These are phyloP conservation scores for Ogataea pignaliae DNA, from an alignment of 805 yeast species.

Conservation along the genomic window DNA sequence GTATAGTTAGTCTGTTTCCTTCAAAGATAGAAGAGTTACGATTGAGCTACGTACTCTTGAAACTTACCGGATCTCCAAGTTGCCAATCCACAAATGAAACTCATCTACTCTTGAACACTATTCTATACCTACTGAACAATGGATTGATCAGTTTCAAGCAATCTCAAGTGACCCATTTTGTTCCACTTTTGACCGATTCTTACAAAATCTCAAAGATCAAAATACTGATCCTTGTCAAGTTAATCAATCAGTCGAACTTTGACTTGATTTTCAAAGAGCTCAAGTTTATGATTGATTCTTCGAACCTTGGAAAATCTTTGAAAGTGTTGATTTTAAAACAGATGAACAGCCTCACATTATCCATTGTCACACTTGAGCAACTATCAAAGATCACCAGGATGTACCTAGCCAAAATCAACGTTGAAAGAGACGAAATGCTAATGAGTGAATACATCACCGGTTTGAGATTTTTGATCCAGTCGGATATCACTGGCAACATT, in stretches of 20 bases:
- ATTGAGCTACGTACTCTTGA: conserved; percentile 47
- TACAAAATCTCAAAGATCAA: conserved; percentile 44
- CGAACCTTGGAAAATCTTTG: conserved; percentile 15
- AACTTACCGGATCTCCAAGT: conserved; percentile 10
- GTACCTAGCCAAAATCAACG: conserved; percentile 43
- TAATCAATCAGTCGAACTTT: conserved; percentile 53
- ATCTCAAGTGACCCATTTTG: conserved; percentile 43
- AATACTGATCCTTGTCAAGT: conserved; percentile 53
- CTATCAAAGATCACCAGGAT: conserved; percentile 55
- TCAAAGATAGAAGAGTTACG: conserved; percentile 45
- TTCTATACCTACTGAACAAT: conserved; percentile 25
- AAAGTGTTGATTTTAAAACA: conserved; percentile 52
- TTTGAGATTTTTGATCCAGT: conserved; percentile 67
- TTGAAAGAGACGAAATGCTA: conserved; percentile 27
- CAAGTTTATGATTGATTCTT: conserved; percentile 45
- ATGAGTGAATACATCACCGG: conserved; percentile 68
- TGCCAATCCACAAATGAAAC: conserved; percentile 6
- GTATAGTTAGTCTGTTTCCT: conserved; percentile 55
- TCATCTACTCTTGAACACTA: conserved; percentile 11
- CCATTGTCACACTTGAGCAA: conserved; percentile 37
- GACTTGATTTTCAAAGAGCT: conserved; percentile 54
- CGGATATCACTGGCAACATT: conserved; percentile 48
- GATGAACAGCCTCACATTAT: conserved; percentile 31
- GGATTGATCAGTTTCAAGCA: conserved; percentile 33
- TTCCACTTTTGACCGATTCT: conserved; percentile 52